These are phyloP conservation scores for Tubosaeta brunneosetosa DNA, from an alignment of 768 basidiomycete genomes.

Conservation along the genomic window DNA sequence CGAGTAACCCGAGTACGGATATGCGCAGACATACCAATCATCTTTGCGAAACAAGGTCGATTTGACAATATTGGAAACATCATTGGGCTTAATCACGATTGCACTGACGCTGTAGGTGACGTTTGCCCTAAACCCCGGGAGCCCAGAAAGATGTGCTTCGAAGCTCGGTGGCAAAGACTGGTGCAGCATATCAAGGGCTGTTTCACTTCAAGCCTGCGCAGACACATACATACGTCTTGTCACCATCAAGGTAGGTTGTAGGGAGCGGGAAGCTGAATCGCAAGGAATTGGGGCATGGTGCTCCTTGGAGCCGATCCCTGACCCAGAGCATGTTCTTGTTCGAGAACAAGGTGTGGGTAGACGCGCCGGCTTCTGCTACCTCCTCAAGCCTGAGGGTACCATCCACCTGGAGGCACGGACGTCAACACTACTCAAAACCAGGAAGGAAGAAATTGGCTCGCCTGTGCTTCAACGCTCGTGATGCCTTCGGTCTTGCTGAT, in stretches of 20 bases:
- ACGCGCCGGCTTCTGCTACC: conserved; percentile 62
- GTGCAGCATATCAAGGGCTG: conserved; percentile 1
- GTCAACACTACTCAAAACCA: neutral
- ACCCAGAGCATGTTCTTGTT: conserved; percentile 55
- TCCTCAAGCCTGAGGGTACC: conserved; percentile 57
- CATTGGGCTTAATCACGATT: conserved; percentile 44
- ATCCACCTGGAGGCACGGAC: conserved; percentile 43
- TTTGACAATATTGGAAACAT: conserved; percentile 44
- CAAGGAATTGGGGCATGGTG: conserved; percentile 48
- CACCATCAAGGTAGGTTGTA: conserved; percentile 50
- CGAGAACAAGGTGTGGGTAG: conserved; percentile 47
- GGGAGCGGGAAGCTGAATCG: conserved; percentile 57
- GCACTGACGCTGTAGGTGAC: conserved; percentile 61
- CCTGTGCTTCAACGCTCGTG: conserved; percentile 62
- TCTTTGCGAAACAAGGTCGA: conserved; percentile 49
- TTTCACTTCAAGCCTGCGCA: neutral
- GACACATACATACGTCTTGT: conserved; percentile 52
- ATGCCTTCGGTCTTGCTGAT: conserved; percentile 52
- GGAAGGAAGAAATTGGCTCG: conserved; percentile 18
- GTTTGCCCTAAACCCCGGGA: conserved; percentile 67
- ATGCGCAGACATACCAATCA: conserved; percentile 42
- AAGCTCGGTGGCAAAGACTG: conserved; percentile 71
- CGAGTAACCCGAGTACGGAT: neutral
- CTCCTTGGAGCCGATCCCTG: conserved; percentile 37
- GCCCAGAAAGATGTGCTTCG: conserved; percentile 59